These are phyloP conservation scores for Buddleja alternifolia DNA, from an alignment of 257 asterid species.

Conservation along the genomic window DNA sequence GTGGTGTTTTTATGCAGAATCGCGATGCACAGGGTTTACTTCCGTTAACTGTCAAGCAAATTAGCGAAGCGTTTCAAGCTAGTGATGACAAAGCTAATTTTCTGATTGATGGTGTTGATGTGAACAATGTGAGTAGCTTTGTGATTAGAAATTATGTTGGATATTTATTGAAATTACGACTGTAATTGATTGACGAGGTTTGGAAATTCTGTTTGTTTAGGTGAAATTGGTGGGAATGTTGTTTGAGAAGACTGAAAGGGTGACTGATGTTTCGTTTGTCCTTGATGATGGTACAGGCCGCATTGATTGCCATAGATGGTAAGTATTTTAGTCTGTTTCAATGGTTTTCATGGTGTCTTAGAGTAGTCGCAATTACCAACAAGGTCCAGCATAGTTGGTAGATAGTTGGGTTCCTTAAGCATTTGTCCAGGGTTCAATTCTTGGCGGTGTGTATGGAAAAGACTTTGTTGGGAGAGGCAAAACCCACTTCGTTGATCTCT, in stretches of 20 bases:
- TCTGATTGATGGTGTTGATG: constrained; percentile 81
- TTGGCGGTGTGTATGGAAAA: no score
- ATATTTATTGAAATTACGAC: not conserved
- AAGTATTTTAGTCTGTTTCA: constrained; percentile 9
- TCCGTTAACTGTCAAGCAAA: constrained; percentile 91
- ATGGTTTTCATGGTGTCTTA: not conserved
- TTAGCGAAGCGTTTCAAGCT: constrained; percentile 63
- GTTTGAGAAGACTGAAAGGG: constrained; percentile 56
- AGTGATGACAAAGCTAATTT: constrained; percentile 69
- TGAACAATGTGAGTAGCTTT: constrained; percentile 55
- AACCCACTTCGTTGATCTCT: no score
- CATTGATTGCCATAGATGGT: constrained; percentile 78
- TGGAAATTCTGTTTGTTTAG: constrained; percentile 39
- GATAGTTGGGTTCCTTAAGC: no score
- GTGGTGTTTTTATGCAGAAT: constrained; percentile 47
- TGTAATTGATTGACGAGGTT: not conserved
- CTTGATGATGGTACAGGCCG: constrained; percentile 96
- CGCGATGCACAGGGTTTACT: constrained; percentile 78
- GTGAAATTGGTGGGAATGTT: constrained; percentile 80
- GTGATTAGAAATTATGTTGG: not conserved
- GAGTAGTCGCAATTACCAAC: constrained; percentile 3
- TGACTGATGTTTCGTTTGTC: constrained; percentile 70
- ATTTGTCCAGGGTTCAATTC: no score
- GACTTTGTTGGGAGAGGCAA: no score
- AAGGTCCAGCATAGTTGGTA: no score